Evolutionary conservation across 2,329 filamentous ascomycete genomes (phyloP).

Genomic region (Herpotrichia juniperi): DNA sequence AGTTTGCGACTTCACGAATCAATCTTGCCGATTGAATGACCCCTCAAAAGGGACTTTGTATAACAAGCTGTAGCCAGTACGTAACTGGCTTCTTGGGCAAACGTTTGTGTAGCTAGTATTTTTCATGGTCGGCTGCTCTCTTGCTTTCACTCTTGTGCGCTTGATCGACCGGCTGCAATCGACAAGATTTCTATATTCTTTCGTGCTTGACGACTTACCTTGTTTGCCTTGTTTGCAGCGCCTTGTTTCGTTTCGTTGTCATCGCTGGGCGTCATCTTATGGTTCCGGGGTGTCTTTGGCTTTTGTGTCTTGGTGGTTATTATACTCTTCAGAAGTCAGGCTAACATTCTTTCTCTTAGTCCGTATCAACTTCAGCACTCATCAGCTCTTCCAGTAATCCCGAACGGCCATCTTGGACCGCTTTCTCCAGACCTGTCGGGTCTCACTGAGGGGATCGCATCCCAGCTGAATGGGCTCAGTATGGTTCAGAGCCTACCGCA

Average conservation of each 20-base stretch:
- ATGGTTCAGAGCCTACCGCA: constrained; percentile 29
- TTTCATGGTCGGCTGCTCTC: constrained; percentile 40
- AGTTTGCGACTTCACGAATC: constrained; percentile 47
- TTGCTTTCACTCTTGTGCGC: constrained; percentile 39
- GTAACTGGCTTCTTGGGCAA: constrained; percentile 37
- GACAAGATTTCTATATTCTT: constrained; percentile 32
- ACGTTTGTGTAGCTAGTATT: constrained; percentile 42
- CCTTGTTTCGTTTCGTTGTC: constrained; percentile 26
- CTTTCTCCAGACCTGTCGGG: constrained; percentile 28
- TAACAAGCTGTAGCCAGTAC: constrained; percentile 43
- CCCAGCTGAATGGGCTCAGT: constrained; percentile 38
- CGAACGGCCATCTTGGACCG: constrained; percentile 31
- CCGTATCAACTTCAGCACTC: constrained; percentile 32
- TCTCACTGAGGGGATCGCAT: constrained; percentile 34
- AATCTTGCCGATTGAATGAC: constrained; percentile 39
- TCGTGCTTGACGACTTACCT: constrained; percentile 35
- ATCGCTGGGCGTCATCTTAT: constrained; percentile 24
- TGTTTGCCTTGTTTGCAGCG: constrained; percentile 31
- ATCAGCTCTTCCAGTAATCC: constrained; percentile 26
- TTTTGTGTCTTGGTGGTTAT: constrained; percentile 3
- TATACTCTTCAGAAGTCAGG: constrained; percentile 1
- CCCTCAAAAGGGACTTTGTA: constrained; percentile 43
- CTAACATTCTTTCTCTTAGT: constrained; percentile 27
- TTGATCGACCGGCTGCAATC: constrained; percentile 44
- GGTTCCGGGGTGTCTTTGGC: constrained; percentile 10